These are phyloP conservation scores for Podosphaera xanthii DNA, from an alignment of 2,329 filamentous ascomycete genomes.

Conservation along the genomic window DNA sequence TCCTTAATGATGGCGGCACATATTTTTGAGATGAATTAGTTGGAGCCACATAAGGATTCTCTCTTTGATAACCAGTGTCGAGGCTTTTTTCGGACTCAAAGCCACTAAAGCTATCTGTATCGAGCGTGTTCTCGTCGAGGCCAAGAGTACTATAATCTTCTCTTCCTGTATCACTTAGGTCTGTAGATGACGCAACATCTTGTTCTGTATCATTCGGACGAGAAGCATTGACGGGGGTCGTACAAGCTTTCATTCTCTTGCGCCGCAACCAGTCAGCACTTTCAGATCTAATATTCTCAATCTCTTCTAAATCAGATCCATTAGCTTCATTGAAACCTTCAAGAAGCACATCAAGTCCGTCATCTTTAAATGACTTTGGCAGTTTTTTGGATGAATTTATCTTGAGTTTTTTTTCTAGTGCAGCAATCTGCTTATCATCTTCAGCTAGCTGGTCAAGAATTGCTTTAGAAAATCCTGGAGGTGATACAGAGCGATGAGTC, in stretches of 20 bases:
- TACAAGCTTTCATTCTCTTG: conserved; percentile 27
- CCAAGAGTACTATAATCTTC: background rate
- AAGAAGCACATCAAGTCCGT: conserved; percentile 61
- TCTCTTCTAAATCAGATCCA: conserved; percentile 21
- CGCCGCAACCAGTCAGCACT: conserved; percentile 36
- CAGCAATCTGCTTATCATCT: conserved; percentile 75
- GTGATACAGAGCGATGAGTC: conserved; percentile 4
- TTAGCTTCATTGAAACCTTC: conserved; percentile 38
- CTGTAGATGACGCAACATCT: background rate
- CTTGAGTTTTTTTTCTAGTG: conserved; percentile 69
- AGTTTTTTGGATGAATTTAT: conserved; percentile 52
- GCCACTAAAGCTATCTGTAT: conserved; percentile 18
- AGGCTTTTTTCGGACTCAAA: conserved; percentile 18
- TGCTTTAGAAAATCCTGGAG: conserved; percentile 8
- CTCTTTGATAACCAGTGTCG: conserved; percentile 26
- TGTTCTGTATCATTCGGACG: background rate
- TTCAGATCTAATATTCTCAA: conserved; percentile 34
- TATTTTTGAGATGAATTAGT: conserved; percentile 44
- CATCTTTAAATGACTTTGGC: conserved; percentile 52
- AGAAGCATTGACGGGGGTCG: background rate
- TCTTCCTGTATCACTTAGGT: conserved; percentile 1
- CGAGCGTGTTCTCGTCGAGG: conserved; percentile 19
- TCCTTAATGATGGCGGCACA: conserved; percentile 64
- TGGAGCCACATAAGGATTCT: conserved; percentile 81
- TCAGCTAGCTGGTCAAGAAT: conserved; percentile 45